Conservation (phyloP, 129 eudicot species). For the Cynara cardunculus region DNA sequence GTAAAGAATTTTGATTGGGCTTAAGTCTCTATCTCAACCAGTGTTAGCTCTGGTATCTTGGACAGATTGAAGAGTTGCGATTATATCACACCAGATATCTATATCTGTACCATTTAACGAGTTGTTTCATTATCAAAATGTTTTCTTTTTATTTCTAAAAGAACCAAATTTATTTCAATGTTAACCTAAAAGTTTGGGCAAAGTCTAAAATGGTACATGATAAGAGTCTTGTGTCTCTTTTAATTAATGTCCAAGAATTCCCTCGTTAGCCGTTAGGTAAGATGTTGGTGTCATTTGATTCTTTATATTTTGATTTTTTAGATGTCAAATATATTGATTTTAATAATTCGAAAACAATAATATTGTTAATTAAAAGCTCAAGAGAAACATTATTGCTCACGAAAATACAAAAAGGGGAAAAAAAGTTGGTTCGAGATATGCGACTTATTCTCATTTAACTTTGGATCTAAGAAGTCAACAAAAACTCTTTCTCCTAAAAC, state of each 20-base stretch:
- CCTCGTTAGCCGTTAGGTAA: neutral
- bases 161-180: neutral
- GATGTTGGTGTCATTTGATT: neutral
- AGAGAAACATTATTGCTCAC: too few species aligned
- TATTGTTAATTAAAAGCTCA: too few species aligned
- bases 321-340: neutral
- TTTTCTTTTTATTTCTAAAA: neutral
- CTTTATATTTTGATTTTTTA: neutral
- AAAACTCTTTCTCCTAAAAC: too few species aligned
- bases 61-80: neutral
- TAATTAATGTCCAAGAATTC: neutral
- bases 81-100: neutral
- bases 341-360: neutral
- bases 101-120: neutral
- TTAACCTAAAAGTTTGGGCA: neutral
- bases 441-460: too few species aligned
- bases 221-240: too few species aligned
- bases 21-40: neutral
- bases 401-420: too few species aligned
- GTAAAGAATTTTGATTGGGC: neutral
- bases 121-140: neutral
- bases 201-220: neutral
- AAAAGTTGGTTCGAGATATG: too few species aligned
- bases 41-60: neutral
- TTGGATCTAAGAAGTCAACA: too few species aligned